Percentiles rank a stretch among this genome's conserved stretches.
These are phyloP conservation scores for Aegilops sharonensis DNA, from an alignment of 176 grass and related monocot genomes.

Conservation along the genomic window DNA sequence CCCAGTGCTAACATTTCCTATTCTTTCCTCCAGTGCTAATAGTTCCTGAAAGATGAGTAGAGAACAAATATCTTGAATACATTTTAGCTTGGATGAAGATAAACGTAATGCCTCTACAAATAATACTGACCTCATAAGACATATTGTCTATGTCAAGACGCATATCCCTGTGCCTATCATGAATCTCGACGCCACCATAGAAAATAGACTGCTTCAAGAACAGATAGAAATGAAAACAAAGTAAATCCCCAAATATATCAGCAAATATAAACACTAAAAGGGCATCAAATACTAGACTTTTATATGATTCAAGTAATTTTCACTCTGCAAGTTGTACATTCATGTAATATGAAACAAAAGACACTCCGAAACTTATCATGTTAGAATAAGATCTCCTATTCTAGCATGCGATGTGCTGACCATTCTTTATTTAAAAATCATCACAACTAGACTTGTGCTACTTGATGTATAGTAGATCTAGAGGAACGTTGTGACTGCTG, in stretches of 20 bases:
- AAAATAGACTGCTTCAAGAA: slow-evolving; percentile 55
- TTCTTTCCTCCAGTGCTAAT: slow-evolving; percentile 66
- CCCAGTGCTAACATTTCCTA: slow-evolving; percentile 78
- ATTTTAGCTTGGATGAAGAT: slow-evolving; percentile 3
- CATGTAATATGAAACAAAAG: neutral
- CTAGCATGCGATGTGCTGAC: neutral
- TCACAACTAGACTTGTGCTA: neutral
- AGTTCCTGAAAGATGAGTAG: slow-evolving; percentile 53
- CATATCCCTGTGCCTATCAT: slow-evolving; percentile 72
- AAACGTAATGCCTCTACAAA: neutral
- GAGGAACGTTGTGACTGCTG: neutral
- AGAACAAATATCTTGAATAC: neutral
- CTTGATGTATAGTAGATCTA: neutral
- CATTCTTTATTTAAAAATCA: neutral
- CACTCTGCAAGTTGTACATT: neutral
- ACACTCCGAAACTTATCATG: neutral
- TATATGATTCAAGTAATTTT: slow-evolving; percentile 6
- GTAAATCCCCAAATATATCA: slow-evolving; percentile 8
- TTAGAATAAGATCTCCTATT: neutral
- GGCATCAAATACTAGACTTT: neutral
- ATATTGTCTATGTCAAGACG: slow-evolving; percentile 82
- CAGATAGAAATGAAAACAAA: neutral
- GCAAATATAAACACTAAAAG: neutral
- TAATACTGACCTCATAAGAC: slow-evolving; percentile 73
- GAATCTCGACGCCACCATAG: slow-evolving; percentile 48